Base-by-base conservation (phyloP, 768 basidiomycete species). In the Trametes villosa region DNA sequence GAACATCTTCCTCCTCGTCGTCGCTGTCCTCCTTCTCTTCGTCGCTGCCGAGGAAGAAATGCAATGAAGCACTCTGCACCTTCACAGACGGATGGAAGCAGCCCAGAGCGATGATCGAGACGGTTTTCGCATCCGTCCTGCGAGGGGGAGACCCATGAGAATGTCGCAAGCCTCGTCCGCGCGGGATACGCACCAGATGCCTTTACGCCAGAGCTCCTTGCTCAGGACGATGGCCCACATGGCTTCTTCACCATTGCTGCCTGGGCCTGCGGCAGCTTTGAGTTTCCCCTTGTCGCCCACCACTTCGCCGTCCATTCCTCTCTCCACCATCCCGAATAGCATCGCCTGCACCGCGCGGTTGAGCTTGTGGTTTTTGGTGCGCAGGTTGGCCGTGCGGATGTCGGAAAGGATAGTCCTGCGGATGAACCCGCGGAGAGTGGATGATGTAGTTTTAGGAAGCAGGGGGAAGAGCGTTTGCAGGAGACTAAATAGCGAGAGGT, bases 211-310 rank as follows among this genome's bases (percentile, higher is more conserved):
- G 15, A 98, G 79, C 68, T 98, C 95, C 73, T 92, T 91, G 18
- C 94, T 92, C 54, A 98, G 76, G 42, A 96, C 88, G 50, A 99
- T 87, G 4, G 97, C 96, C 96, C 96, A 98, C 87, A 97, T 91
- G 3, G 96, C 95, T 67, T 98, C 97, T 31, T 94, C 91, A 1
- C 87, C 86, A 48, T 78, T 80, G 26, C 68, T 70, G 1, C 76
- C 74, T 9, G 77, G 71, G 7, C 75, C 73, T 50, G 73, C 67
- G n/a, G 70, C 67, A 29, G 76, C 78, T 62, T 83, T 77, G n/a
- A 83, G 69, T 68, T 87, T 94, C 4, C 88, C 94, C 72, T 94
- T 95, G 78, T 95, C 87, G 12, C 93, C 91, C 17, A 86, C 71
- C 17, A 94, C 85, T 66, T 93, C 87, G 1, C 79, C 88, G 40